Conservation (phyloP, 306 rosid genomes). For the Acmispon strigosus region DNA sequence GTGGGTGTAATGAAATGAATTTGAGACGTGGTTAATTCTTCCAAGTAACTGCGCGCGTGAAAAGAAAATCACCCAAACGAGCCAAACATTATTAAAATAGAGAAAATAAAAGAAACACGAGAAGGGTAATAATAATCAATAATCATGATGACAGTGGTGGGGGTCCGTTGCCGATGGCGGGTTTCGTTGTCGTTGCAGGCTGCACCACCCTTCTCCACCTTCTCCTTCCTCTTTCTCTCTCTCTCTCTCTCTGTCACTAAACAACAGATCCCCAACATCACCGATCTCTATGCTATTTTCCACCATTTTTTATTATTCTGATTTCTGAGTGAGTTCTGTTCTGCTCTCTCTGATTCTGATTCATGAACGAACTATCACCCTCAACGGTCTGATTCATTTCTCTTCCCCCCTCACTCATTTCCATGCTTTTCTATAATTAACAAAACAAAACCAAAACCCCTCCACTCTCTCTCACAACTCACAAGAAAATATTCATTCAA, state of each 20-base stretch:
- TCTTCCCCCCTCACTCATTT: conserved; percentile 19
- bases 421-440: conserved; percentile 17
- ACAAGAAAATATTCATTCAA: no score
- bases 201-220: conserved; percentile 25
- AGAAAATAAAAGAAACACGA: background rate
- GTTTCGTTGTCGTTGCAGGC: no score
- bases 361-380: background rate
- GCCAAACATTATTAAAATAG: no score
- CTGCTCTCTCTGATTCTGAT: background rate
- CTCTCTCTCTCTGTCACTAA: background rate
- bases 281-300: conserved; percentile 41
- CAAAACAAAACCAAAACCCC: background rate
- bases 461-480: no score
- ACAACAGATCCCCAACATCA: conserved; percentile 47
- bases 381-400: conserved; percentile 54
- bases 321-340: background rate
- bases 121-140: conserved; percentile 31
- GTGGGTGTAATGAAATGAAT: no score
- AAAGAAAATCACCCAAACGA: no score
- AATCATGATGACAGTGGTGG: background rate
- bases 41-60: no score
- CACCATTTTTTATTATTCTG: conserved; percentile 6
- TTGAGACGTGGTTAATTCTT: no score
- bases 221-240: background rate
- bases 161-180: conserved; percentile 48